Evolutionary conservation across 345 rosid species (phyloP).

Genomic region (Cardamine chenopodiifolia): DNA sequence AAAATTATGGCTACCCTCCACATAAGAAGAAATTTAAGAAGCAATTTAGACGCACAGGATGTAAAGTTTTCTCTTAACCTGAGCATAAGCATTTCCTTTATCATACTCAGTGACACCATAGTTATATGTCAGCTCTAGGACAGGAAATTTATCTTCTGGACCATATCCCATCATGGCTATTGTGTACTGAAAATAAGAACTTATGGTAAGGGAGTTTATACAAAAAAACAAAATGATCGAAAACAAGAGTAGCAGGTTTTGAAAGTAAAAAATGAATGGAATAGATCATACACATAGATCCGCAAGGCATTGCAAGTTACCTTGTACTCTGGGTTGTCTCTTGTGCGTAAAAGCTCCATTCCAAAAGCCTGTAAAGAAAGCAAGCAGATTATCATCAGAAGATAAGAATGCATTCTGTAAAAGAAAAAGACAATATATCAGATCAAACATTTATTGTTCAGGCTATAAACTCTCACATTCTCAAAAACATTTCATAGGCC

Average conservation of each 20-base stretch:
- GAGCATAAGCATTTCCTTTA: conserved; percentile 91
- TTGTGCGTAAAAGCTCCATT: conserved; percentile 91
- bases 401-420: conserved; percentile 18
- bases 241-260: not conserved
- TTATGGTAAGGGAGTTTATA: conserved; percentile 2
- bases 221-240: not conserved
- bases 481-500: not conserved
- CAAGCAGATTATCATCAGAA: conserved; percentile 18
- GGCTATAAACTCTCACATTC: not conserved
- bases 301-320: conserved; percentile 42
- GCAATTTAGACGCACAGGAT: no score
- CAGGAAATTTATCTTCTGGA: conserved; percentile 84
- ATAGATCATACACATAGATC: not conserved
- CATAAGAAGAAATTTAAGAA: not conserved
- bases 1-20: not conserved
- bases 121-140: conserved; percentile 90
- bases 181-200: conserved; percentile 55
- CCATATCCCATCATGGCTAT: conserved; percentile 93
- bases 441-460: not conserved
- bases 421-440: not conserved
- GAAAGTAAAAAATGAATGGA: not conserved
- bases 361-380: conserved; percentile 75
- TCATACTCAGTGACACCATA: conserved; percentile 89
- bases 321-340: conserved; percentile 95
- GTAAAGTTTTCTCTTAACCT: conserved; percentile 66